Base-by-base conservation (phyloP, 148 eudicot species). In the Chenopodium formosanum region DNA sequence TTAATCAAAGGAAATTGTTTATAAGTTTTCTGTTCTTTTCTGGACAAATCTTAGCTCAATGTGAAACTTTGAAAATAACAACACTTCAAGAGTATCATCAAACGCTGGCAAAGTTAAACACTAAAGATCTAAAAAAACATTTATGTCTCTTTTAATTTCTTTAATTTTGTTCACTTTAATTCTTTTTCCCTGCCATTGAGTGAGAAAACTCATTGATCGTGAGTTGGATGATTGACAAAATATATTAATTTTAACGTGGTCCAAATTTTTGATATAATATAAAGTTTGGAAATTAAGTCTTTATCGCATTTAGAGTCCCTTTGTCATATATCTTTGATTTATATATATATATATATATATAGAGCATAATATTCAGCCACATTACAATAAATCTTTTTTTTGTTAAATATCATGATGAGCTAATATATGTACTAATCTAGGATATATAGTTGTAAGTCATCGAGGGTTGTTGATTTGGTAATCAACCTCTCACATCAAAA, bases 41-140 rank as follows among this genome's bases (percentile, higher is more conserved):
- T 74, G 22, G 73, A 65, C 73, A 74, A 74, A 62, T 40, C 9
- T 80, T 56, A 64, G 13, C 37, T 64, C 56, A 10, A 25, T 8
- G 40, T 60, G 71, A 67, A 80, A 62, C 19, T 7, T 25, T n/a
- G 83, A 81, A 81, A 81, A 75, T 0, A 81, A 81, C 73, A 52
- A 48, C 50, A 50, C 73, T 32, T 37, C 37, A 63, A 80, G 78
- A 73, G 83, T 74, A 73, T 48, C 68, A 32, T 74, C 74, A 65
- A 29, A 47, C 27, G 23, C 72, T 52, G 60, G 37, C 83, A 80
- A 73, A 64, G 77, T 73, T 48, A 29, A 11, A 17, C 64, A 32
- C 0, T 4, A 7, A 20, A 17, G 37, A 40, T 40, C 44, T 0
- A 6, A 80, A 79, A 79, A 50, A 9, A 64, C 0, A 50, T 6